A percentile compares a stretch with the other conserved stretches of the same genome.
Conservation (phyloP, 306 rosid genomes). For the Quercus glauca region DNA sequence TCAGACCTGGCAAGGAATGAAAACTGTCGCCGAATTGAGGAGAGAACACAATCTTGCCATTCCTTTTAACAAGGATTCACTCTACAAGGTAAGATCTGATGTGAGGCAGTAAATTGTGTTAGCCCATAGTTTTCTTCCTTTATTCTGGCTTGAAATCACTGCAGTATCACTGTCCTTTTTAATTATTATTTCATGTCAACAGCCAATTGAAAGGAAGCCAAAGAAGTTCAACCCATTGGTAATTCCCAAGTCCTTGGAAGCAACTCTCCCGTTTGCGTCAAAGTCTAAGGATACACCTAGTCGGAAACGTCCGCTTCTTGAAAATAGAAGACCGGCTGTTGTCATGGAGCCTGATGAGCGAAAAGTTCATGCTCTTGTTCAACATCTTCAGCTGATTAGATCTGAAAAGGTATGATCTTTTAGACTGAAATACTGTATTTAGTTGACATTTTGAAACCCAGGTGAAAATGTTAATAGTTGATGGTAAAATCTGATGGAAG, state of each 20-base stretch:
- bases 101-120: constrained; percentile 2
- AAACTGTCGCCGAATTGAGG: constrained; percentile 87
- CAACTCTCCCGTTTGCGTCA: constrained; percentile 65
- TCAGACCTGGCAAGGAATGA: constrained; percentile 85
- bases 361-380: constrained; percentile 63
- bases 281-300: constrained; percentile 64
- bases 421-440: too few species aligned
- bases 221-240: constrained; percentile 85
- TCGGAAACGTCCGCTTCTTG: constrained; percentile 46
- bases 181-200: constrained; percentile 11
- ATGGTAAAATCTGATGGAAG: too few species aligned
- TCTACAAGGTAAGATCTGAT: constrained; percentile 60
- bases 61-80: constrained; percentile 89
- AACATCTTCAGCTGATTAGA: constrained; percentile 5
- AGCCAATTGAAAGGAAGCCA: constrained; percentile 78
- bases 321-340: constrained; percentile 59
- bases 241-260: constrained; percentile 69
- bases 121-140: not conserved
- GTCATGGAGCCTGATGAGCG: constrained; percentile 70
- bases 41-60: constrained; percentile 61
- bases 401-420: too few species aligned
- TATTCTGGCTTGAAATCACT: not conserved
- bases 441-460: too few species aligned
- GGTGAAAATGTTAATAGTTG: too few species aligned
- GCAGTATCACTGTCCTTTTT: not conserved